These are phyloP conservation scores for Ophiostoma triangulosporum DNA, from an alignment of 2,329 filamentous ascomycete species.

Conservation along the genomic window DNA sequence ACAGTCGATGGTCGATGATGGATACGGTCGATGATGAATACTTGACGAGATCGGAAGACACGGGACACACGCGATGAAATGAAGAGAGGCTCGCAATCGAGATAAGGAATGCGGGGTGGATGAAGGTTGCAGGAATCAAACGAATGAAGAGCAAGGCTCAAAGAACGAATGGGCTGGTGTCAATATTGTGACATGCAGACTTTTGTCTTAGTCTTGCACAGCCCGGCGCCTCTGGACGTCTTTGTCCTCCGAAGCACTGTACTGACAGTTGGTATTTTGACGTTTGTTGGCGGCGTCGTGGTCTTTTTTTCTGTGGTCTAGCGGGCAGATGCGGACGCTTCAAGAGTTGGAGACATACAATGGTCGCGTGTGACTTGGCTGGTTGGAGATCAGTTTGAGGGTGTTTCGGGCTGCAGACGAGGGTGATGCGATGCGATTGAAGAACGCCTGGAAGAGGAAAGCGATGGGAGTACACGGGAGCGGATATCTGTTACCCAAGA, in stretches of 20 bases:
- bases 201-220: too few relatives aligned
- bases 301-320: too few relatives aligned
- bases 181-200: too few relatives aligned
- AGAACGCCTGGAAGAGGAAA: neutral
- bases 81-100: neutral
- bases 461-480: neutral
- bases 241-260: too few relatives aligned
- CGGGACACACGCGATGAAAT: neutral
- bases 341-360: too few relatives aligned
- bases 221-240: too few relatives aligned
- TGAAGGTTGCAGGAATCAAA: neutral
- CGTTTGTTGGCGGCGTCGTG: too few relatives aligned
- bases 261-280: too few relatives aligned
- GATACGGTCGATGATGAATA: too few relatives aligned
- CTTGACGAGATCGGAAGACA: neutral
- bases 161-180: too few relatives aligned
- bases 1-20: too few relatives aligned
- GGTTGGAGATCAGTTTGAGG: constrained; percentile 1
- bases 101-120: neutral
- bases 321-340: too few relatives aligned
- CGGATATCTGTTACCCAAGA: neutral
- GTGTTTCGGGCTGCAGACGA: constrained; percentile 5
- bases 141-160: neutral
- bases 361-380: constrained; percentile 16
- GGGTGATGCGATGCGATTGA: neutral